These are phyloP conservation scores for Eucalyptus viminalis DNA, from an alignment of 345 rosid species.

Conservation along the genomic window DNA sequence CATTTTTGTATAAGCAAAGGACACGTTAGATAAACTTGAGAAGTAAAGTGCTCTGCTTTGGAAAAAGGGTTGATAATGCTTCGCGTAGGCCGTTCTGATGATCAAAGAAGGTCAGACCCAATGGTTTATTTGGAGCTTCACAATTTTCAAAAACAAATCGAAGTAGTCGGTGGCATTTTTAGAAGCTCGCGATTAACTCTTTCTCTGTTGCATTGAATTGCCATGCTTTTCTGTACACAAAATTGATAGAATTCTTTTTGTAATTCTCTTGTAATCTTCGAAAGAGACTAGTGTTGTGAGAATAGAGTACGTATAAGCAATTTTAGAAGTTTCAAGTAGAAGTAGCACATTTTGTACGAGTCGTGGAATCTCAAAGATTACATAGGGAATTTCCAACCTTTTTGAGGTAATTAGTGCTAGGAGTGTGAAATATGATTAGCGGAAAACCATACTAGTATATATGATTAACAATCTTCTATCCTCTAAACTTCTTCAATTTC, in stretches of 20 bases:
- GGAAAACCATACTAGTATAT: not conserved
- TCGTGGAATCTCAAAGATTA: not conserved
- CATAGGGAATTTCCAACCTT: not conserved
- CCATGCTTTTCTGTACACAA: not conserved
- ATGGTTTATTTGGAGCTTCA: not conserved
- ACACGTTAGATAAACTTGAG: not conserved
- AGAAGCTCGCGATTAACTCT: not conserved
- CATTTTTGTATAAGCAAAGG: not conserved
- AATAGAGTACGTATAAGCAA: not conserved
- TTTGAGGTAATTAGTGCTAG: not conserved
- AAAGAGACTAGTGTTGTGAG: not conserved
- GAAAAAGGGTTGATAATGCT: not conserved
- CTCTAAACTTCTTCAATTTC: not conserved
- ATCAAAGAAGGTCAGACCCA: not conserved
- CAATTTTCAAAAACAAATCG: not conserved
- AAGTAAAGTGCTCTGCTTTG: not conserved
- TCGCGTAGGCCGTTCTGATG: not conserved
- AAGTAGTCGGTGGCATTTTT: not conserved
- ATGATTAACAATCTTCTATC: not conserved
- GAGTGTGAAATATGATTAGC: not conserved
- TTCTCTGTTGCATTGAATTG: not conserved
- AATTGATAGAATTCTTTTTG: not conserved
- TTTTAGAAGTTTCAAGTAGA: not conserved
- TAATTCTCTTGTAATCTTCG: not conserved
- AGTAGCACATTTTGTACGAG: not conserved